A percentile compares a stretch with the other conserved stretches of the same genome.
These are phyloP conservation scores for Coniochaeta hoffmannii DNA, from an alignment of 2,329 filamentous ascomycete genomes.

Conservation along the genomic window DNA sequence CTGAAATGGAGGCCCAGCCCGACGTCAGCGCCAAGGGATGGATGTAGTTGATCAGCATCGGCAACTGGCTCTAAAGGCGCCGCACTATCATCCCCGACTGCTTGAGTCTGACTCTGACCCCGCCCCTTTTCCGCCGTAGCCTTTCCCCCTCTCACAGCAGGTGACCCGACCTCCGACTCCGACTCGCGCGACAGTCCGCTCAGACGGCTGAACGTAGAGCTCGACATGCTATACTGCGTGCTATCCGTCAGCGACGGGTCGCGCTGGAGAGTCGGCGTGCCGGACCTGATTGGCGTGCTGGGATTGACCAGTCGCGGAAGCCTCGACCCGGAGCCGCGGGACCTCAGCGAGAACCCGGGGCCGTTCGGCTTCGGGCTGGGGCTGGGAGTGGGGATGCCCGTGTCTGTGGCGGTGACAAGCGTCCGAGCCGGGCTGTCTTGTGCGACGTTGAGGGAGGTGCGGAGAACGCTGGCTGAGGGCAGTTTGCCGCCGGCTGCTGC, in stretches of 20 bases:
- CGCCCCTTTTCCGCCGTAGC: conserved; percentile 7
- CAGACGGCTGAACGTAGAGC: conserved; percentile 30
- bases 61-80: neutral
- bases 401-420: conserved; percentile 1
- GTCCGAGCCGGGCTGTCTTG: conserved; percentile 2
- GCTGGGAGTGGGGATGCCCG: neutral
- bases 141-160: conserved; percentile 17
- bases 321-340: conserved; percentile 28
- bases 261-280: conserved; percentile 25
- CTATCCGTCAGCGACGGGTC: conserved; percentile 33
- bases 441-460: conserved; percentile 5
- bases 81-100: conserved; percentile 5
- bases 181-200: conserved; percentile 21
- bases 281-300: conserved; percentile 27
- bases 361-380: conserved; percentile 9
- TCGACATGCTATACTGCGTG: conserved; percentile 28
- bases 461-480: neutral
- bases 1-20: conserved; percentile 4
- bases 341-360: conserved; percentile 21
- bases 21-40: neutral
- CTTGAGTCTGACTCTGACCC: conserved; percentile 16
- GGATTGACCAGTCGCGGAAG: conserved; percentile 26
- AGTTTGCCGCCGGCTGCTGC: conserved; percentile 5
- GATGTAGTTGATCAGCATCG: neutral
- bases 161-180: conserved; percentile 17